Evolutionary conservation across 371 early-diverging fungal species (phyloP).

Genomic region (Nematocida sp.): DNA sequence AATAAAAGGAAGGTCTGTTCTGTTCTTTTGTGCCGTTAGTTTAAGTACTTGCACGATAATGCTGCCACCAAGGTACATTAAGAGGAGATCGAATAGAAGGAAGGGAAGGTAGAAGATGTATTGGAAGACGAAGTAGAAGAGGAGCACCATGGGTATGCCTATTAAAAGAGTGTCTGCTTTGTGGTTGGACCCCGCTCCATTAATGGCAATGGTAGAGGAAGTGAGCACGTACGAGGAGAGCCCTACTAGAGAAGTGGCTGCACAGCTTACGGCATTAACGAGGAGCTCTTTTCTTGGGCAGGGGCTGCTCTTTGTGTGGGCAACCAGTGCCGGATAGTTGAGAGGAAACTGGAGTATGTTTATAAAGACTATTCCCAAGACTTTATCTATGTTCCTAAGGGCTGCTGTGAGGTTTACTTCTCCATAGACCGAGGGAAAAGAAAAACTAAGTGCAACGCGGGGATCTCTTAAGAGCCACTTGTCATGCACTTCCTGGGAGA

Average conservation of each 20-base stretch:
- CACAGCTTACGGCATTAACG: conserved; percentile 17
- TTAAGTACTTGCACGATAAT: neutral
- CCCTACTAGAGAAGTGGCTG: conserved; percentile 8
- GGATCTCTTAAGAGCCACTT: conserved; percentile 25
- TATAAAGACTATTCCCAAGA: conserved; percentile 4
- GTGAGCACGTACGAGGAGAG: conserved; percentile 6
- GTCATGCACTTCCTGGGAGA: too few species aligned
- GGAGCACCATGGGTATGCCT: neutral
- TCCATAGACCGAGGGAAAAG: neutral
- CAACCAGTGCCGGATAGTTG: conserved; percentile 15
- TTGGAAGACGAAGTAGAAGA: neutral
- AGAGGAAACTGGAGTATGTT: conserved; percentile 43
- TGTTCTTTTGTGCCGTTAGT: neutral
- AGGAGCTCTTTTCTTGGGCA: conserved; percentile 20
- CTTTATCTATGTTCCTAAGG: neutral
- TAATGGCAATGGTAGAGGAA: conserved; percentile 15
- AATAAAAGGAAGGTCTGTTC: neutral
- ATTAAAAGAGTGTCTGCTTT: conserved; percentile 12
- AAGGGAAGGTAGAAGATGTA: conserved; percentile 23
- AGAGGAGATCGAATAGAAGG: conserved; percentile 4
- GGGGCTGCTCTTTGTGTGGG: neutral
- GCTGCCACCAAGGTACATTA: conserved; percentile 4
- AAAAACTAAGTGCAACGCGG: neutral
- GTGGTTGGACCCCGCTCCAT: neutral
- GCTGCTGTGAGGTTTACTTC: neutral